A percentile compares a stretch with the other conserved stretches of the same genome.
Evolutionary conservation across 106 monocot species (phyloP).

Genomic region (Allium fistulosum): DNA sequence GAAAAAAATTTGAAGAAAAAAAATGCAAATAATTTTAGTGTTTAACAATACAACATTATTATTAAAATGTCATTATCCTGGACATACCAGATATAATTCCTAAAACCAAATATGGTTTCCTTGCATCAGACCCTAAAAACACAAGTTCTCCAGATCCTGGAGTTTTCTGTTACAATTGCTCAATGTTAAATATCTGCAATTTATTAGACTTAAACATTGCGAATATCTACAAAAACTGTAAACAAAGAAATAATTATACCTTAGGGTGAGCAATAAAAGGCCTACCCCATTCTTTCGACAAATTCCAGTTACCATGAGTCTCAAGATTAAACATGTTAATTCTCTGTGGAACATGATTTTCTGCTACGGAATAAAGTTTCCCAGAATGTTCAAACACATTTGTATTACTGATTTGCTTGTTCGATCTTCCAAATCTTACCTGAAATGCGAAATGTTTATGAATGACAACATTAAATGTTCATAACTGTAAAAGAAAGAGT

Average conservation of each 20-base stretch:
- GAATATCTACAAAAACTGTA: no score
- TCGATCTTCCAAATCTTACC: conserved; percentile 36
- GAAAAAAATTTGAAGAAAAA: background rate
- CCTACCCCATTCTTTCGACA: conserved; percentile 34
- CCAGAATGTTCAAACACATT: conserved; percentile 45
- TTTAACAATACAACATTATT: no score
- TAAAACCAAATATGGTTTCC: conserved; percentile 42
- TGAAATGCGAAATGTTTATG: conserved; percentile 5
- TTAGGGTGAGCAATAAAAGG: conserved; percentile 55
- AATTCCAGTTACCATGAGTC: conserved; percentile 24
- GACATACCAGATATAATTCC: conserved; percentile 44
- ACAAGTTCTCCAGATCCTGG: conserved; percentile 57
- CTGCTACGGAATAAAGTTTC: conserved; percentile 19
- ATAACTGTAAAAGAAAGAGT: no score
- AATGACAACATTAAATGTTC: background rate
- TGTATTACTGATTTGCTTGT: conserved; percentile 45
- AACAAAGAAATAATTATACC: conserved; percentile 4
- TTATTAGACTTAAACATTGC: no score
- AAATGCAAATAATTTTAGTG: no score
- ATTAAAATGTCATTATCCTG: background rate
- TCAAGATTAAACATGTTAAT: conserved; percentile 27
- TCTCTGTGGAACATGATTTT: conserved; percentile 36
- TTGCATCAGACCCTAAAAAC: conserved; percentile 23
- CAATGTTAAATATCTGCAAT: background rate
- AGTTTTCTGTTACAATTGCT: conserved; percentile 19